Percentiles rank a stretch among this genome's conserved stretches.
Evolutionary conservation across 169 alveolate genomes (phyloP).

Genomic region (Plasmodium vinckei): DNA sequence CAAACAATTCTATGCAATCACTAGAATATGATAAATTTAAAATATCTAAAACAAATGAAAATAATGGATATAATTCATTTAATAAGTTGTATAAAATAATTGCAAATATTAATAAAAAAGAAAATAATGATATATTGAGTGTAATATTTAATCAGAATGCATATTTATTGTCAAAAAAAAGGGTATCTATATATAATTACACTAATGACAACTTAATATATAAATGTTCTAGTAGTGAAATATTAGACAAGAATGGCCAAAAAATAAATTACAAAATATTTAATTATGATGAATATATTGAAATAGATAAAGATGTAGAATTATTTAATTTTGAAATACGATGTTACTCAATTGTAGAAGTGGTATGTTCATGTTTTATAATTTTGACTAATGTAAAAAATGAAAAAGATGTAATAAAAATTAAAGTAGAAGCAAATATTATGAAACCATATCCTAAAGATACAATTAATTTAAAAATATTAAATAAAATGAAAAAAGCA

Average conservation of each 20-base stretch:
- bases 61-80: not conserved
- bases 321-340: conserved; percentile 29
- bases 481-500: conserved; percentile 42
- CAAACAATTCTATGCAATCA: too few relatives aligned
- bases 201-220: conserved; percentile 26
- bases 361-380: conserved; percentile 18
- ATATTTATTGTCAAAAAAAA: conserved; percentile 9
- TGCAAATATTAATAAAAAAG: conserved; percentile 19
- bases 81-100: conserved; percentile 51
- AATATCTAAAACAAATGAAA: not conserved
- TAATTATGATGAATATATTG: conserved; percentile 22
- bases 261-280: conserved; percentile 37
- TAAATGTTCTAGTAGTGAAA: conserved; percentile 18
- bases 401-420: conserved; percentile 54
- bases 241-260: conserved; percentile 21
- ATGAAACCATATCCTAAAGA: conserved; percentile 59
- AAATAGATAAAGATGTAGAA: conserved; percentile 54
- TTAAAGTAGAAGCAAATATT: conserved; percentile 41
- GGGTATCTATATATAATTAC: conserved; percentile 48
- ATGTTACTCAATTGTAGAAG: conserved; percentile 33
- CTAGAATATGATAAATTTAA: not conserved
- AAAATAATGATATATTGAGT: not conserved
- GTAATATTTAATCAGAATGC: conserved; percentile 45
- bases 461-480: conserved; percentile 20
- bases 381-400: conserved; percentile 23